Evolutionary conservation across 1,284 basidiomycete species (phyloP).

Genomic region (Malassezia slooffiae): DNA sequence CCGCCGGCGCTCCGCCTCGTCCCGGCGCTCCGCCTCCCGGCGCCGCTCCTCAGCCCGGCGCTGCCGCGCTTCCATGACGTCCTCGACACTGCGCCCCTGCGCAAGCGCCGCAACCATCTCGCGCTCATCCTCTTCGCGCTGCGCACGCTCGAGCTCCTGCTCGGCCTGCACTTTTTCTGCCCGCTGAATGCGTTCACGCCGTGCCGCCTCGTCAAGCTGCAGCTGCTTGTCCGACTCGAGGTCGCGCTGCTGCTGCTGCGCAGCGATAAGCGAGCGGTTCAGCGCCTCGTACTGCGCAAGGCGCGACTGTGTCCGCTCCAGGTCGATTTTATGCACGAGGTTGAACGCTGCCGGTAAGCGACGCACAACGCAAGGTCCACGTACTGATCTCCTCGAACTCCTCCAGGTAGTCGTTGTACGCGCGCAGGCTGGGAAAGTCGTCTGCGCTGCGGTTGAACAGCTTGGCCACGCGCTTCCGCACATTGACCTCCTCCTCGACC

Average conservation of each 20-base stretch:
- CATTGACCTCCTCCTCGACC: constrained; percentile 90
- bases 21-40: constrained; percentile 6
- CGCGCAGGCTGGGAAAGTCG: constrained; percentile 69
- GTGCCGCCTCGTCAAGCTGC: constrained; percentile 26
- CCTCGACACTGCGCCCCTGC: constrained; percentile 27
- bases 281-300: constrained; percentile 62
- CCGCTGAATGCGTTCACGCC: constrained; percentile 23
- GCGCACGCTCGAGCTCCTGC: constrained; percentile 28
- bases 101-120: constrained; percentile 35
- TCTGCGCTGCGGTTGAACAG: constrained; percentile 74
- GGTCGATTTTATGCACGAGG: constrained; percentile 78
- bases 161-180: constrained; percentile 24
- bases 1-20: constrained; percentile 10
- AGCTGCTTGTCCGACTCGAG: constrained; percentile 29
- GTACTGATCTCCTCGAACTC: constrained; percentile 87
- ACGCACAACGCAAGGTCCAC: constrained; percentile 43
- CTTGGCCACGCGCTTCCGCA: constrained; percentile 74
- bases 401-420: constrained; percentile 94
- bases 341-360: constrained; percentile 64
- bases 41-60: constrained; percentile 15
- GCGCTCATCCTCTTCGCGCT: constrained; percentile 27
- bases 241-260: constrained; percentile 23
- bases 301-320: constrained; percentile 70
- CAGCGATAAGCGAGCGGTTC: constrained; percentile 27
- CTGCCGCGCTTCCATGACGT: constrained; percentile 22